Evolutionary conservation across 371 early-diverging fungal species (phyloP).

Genomic region (Rhizomucor miehei): DNA sequence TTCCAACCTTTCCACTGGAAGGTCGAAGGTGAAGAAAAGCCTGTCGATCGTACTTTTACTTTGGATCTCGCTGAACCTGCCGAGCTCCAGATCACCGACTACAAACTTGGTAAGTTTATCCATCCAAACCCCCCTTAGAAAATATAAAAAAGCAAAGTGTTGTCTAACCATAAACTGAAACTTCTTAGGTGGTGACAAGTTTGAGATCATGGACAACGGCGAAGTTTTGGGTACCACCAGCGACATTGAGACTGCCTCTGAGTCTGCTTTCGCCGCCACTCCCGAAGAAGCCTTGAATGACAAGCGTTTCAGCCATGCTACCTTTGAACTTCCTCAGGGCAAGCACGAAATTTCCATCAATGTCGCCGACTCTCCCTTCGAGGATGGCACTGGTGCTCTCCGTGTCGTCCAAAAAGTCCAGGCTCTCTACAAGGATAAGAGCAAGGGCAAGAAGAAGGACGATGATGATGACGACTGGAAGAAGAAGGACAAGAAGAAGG

Average conservation of each 20-base stretch:
- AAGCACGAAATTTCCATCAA: conserved; percentile 32
- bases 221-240: conserved; percentile 20
- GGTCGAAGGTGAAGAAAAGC: conserved; percentile 7
- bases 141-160: too few relatives aligned
- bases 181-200: conserved; percentile 27
- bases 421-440: conserved; percentile 17
- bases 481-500: not conserved
- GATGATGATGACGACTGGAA: conserved; percentile 5
- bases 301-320: conserved; percentile 27
- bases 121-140: too few relatives aligned
- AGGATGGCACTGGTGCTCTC: conserved; percentile 27
- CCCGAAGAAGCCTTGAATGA: conserved; percentile 26
- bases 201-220: conserved; percentile 31
- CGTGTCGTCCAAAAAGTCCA: conserved; percentile 30
- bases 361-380: conserved; percentile 21
- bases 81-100: conserved; percentile 31
- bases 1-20: conserved; percentile 30
- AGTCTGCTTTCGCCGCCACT: conserved; percentile 13
- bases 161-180: not conserved
- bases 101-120: conserved; percentile 21
- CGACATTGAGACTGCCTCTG: conserved; percentile 11
- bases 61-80: conserved; percentile 25
- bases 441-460: conserved; percentile 5
- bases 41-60: conserved; percentile 26
- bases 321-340: conserved; percentile 19